These are phyloP conservation scores for Eutrema salsugineum DNA, from an alignment of 441 rosid species.

Conservation along the genomic window DNA sequence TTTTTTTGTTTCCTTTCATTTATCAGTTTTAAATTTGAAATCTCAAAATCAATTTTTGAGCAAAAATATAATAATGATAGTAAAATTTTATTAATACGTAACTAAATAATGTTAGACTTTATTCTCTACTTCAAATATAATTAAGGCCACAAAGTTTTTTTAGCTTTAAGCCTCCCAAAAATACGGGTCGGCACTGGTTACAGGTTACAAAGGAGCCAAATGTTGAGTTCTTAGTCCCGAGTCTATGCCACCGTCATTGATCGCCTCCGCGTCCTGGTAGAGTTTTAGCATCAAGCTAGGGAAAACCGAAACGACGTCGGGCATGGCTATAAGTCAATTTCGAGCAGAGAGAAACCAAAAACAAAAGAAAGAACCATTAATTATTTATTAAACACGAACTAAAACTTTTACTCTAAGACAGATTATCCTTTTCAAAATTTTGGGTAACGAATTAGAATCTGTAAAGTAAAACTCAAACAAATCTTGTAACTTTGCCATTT, in stretches of 20 bases:
- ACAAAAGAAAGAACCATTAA: background rate
- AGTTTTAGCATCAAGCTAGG: background rate
- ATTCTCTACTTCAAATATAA: too few relatives aligned
- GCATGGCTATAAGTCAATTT: slow-evolving; percentile 10
- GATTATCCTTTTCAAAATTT: background rate
- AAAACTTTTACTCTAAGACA: background rate
- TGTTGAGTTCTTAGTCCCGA: background rate
- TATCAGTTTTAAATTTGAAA: too few relatives aligned
- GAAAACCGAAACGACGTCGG: background rate
- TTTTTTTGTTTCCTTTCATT: too few relatives aligned
- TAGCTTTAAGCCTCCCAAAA: too few relatives aligned
- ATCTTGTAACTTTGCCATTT: background rate
- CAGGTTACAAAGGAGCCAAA: background rate
- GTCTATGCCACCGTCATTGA: background rate
- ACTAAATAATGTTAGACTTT: too few relatives aligned
- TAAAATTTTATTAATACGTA: too few relatives aligned
- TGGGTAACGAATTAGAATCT: background rate
- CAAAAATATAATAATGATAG: too few relatives aligned
- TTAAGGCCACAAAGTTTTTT: too few relatives aligned
- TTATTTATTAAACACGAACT: background rate
- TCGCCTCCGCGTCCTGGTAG: background rate
- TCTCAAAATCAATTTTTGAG: too few relatives aligned
- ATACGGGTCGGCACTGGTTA: background rate
- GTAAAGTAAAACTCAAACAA: background rate
- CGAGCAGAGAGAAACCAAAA: background rate